Base-by-base conservation (phyloP, 2,329 filamentous ascomycete genomes). In the Cadophora sp. region DNA sequence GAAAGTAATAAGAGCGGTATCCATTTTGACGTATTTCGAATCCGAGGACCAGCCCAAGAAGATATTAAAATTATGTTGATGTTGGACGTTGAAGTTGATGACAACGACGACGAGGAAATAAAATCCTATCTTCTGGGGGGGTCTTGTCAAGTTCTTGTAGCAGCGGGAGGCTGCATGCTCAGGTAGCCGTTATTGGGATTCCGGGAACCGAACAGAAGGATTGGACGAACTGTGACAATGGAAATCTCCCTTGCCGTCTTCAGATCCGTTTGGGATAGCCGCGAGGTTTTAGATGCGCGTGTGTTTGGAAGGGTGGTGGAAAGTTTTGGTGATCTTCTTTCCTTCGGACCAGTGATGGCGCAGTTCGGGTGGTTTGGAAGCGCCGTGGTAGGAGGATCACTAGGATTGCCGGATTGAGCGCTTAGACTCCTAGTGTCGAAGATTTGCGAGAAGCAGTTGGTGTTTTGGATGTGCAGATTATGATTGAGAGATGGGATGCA, bases 1-100 rank as follows among this genome's bases (percentile, higher is more conserved):
- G 77, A 91, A 91, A 68, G 89, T 90, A 76, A 90, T 84, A 72
- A 91, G 86, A 67, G 89, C 89, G 24, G 88, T 90, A 50, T 74
- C 73, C 73, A 75, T 74, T 22, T 36, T 71, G 72, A 30, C 56
- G 60, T 8, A 61, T 64, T 61, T 41, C 6, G 41, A 30, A 55
- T 68, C 66, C 56, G 16, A 45, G 67, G 70, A 56, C 64, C 62
- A 62, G 70, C 68, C 70, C 45, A 63, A 69, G 65, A 53, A 61
- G 47, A 39, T 63, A 64, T 45, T 63, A 50, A 18, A 24, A 62
- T 50, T 62, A 64, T 30, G 47, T 39, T 39, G 33, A 18, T 59
- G 45, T 58, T 59, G 50, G 27, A 62, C 27, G 64, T 62, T 50
- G 64, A 58, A 65, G n/a, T 41, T 45, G 36, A 36, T 11, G 36